These are phyloP conservation scores for Alternaria viburni DNA, from an alignment of 2,329 filamentous ascomycete species.

Conservation along the genomic window DNA sequence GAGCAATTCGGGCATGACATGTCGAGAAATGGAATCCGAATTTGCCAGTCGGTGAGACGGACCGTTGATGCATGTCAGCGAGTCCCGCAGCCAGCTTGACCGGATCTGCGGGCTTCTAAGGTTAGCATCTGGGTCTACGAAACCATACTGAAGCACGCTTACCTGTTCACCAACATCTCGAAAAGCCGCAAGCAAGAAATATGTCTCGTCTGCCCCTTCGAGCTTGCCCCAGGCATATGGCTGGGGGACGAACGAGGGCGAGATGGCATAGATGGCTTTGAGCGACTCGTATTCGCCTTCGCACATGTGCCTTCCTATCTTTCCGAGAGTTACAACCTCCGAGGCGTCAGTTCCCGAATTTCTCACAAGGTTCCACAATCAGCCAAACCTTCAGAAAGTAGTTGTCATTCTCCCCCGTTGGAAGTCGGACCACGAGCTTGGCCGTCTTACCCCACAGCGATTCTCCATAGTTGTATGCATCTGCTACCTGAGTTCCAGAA, in stretches of 20 bases:
- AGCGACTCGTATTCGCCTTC: neutral
- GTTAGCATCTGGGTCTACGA: too few species aligned
- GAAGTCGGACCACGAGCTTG: too few species aligned
- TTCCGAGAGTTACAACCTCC: too few species aligned
- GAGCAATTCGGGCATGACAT: neutral
- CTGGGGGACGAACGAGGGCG: neutral
- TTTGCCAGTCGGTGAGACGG: neutral
- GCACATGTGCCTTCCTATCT: neutral
- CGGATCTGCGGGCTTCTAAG: neutral
- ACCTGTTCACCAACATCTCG: neutral
- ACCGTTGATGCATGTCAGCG: neutral
- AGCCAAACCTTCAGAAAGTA: too few species aligned
- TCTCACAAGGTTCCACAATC: too few species aligned
- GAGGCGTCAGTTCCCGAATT: too few species aligned
- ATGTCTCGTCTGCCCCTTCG: too few species aligned
- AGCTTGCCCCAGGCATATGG: neutral
- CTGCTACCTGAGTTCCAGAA: too few species aligned
- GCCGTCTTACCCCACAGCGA: too few species aligned
- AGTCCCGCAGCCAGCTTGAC: neutral
- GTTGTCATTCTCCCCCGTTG: too few species aligned
- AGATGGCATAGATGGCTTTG: neutral
- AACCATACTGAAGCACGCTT: too few species aligned
- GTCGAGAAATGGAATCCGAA: neutral
- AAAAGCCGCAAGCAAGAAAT: neutral
- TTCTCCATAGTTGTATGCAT: too few species aligned